A percentile compares a stretch with the other conserved stretches of the same genome.
Evolutionary conservation across 805 yeast species (phyloP).

Genomic region (Candida xiaguanensis): DNA sequence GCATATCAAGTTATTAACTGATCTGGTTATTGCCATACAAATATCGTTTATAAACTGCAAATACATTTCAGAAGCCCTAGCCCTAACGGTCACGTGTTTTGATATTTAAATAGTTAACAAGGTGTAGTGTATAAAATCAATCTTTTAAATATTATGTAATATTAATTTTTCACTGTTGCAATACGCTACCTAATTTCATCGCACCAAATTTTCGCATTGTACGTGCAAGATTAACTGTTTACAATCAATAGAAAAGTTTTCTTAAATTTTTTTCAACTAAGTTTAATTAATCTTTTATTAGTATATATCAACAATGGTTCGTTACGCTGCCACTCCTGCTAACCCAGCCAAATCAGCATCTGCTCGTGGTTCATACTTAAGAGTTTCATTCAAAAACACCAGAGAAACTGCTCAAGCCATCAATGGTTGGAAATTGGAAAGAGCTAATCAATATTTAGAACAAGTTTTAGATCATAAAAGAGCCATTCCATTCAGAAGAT

Average conservation of each 20-base stretch:
- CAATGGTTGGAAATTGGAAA: slow-evolving; percentile 95
- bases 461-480: slow-evolving; percentile 97
- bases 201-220: neutral
- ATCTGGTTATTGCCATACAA: no score
- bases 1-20: no score
- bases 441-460: slow-evolving; percentile 91
- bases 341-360: slow-evolving; percentile 99
- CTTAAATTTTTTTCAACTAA: slow-evolving; percentile 1
- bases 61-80: neutral
- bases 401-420: slow-evolving; percentile 99
- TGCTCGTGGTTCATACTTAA: slow-evolving; percentile 98
- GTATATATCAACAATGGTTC: slow-evolving; percentile 64
- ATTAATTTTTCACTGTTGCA: neutral
- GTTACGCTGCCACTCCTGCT: slow-evolving; percentile 99
- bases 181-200: slow-evolving; percentile 1
- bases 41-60: no score
- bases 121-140: neutral
- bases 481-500: slow-evolving; percentile 99
- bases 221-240: neutral
- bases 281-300: slow-evolving; percentile 6
- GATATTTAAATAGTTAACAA: neutral
- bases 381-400: slow-evolving; percentile 99
- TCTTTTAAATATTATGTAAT: neutral
- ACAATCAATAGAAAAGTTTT: slow-evolving; percentile 1
- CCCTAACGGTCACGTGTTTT: neutral